Evolutionary conservation across 345 rosid species (phyloP).

Genomic region (Euphorbia tirucalli): DNA sequence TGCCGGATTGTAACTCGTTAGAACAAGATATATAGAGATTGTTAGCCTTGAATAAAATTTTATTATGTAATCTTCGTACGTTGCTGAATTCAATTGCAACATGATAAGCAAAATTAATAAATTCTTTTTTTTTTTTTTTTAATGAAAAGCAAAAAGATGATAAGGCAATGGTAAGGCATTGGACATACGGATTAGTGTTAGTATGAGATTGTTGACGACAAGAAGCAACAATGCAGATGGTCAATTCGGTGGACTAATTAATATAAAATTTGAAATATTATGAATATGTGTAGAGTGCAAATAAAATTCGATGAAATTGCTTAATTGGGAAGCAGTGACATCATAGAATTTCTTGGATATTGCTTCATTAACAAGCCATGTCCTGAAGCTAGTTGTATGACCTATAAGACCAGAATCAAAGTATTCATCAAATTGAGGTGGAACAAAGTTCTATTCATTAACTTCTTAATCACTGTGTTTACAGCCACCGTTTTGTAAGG

Average conservation of each 20-base stretch:
- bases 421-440: too few species aligned
- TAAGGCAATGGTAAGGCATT: too few species aligned
- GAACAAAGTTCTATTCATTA: too few species aligned
- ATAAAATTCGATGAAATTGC: not conserved
- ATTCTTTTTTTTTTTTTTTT: too few species aligned
- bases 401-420: too few species aligned
- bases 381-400: too few species aligned
- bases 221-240: not conserved
- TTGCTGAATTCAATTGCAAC: not conserved
- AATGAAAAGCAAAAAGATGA: not conserved
- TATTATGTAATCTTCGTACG: not conserved
- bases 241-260: not conserved
- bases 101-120: not conserved
- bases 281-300: not conserved
- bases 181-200: not conserved
- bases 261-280: too few species aligned
- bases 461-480: too few species aligned
- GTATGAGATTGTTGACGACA: not conserved
- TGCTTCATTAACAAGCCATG: constrained; percentile 6
- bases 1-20: not conserved
- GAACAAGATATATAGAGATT: constrained; percentile 11
- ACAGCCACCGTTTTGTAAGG: too few species aligned
- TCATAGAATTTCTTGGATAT: not conserved
- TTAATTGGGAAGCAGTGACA: not conserved
- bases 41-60: constrained; percentile 1